Evolutionary conservation across 2,329 filamentous ascomycete genomes (phyloP).

Genomic region (Penicillium sp.): DNA sequence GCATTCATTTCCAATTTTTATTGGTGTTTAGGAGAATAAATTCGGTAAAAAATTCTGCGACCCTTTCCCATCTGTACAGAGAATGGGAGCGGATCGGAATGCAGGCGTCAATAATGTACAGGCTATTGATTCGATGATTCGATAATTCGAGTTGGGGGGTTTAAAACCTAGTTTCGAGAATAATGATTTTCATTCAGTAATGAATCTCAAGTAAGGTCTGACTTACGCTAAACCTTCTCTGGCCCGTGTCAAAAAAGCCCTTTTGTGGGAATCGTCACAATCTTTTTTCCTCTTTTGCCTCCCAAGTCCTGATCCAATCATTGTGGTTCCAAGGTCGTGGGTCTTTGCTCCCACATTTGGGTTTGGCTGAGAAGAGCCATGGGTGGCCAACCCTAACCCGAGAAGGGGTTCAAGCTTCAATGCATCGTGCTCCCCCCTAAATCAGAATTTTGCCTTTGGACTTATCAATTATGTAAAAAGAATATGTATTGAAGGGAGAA

Average conservation of each 20-base stretch:
- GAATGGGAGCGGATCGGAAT: conserved; percentile 11
- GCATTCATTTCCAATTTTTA: conserved; percentile 8
- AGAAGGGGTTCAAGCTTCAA: conserved; percentile 12
- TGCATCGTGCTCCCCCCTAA: not conserved
- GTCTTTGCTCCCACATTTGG: conserved; percentile 15
- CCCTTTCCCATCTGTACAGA: not conserved
- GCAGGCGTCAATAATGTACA: conserved; percentile 20
- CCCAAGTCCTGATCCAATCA: conserved; percentile 9
- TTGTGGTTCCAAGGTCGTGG: conserved; percentile 9
- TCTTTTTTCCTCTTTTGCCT: conserved; percentile 8
- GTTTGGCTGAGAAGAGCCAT: conserved; percentile 11
- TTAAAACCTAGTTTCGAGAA: not conserved
- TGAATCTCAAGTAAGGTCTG: conserved; percentile 21
- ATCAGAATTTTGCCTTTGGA: not conserved
- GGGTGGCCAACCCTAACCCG: conserved; percentile 7
- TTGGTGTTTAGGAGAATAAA: conserved; percentile 1
- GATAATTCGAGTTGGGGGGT: conserved; percentile 8
- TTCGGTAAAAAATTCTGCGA: not conserved
- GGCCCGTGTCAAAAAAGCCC: conserved; percentile 19
- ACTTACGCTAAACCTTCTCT: conserved; percentile 20
- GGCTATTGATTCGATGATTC: conserved; percentile 18
- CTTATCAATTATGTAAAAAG: not conserved
- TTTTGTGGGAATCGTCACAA: conserved; percentile 7
- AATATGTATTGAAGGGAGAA: not conserved
- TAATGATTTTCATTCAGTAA: not conserved